Evolutionary conservation across 805 yeast genomes (phyloP), one percentile per base, ranked within the genome.

Genomic region (Wickerhamia fluorescens): DNA sequence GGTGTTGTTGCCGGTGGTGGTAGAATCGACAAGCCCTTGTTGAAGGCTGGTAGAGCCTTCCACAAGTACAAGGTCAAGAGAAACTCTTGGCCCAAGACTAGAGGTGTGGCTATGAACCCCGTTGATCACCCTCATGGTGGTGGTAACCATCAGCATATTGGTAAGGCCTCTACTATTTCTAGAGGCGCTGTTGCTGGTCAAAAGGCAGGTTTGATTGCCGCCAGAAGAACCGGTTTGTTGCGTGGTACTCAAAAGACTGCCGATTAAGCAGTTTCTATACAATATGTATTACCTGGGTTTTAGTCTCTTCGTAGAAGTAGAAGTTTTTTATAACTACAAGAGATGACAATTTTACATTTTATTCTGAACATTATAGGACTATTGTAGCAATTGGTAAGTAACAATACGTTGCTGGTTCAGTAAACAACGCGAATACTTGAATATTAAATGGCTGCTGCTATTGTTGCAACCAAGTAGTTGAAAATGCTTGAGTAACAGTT

Each of bases 91-190:
- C 98, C 98, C 74, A 88, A 86, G 84, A 92, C 97, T 64, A 87
- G 97, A 78, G 98, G 97, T 89, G 97, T 89, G 67, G 98, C 98
- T 68, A 89, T 92, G 98, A 89, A 89, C 78, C 97, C 97, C 71
- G 98, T 89, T 68, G 98, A 89, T 70, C 98, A 89, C 78, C 98
- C 98, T 69, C 98, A 89, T 72, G 98, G 98, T 85, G 97, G 98
- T 89, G 98, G 98, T 89, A 88, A 88, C 95, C 97, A 89, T 74
- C 97, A 89, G 78, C 97, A 89, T 72, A 89, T 88, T 75, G 97
- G 97, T 87, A 89, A 89, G 80, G 96, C 97, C 61, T 89, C 97
- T 58, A 89, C 97, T 61, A 89, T 89, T 60, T 81, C 95, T 55
- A 86, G 97, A 83, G 95, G 95, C 71, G 96, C 97, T 52, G 97